A percentile compares a stretch with the other conserved stretches of the same genome.
phyloP scores from a whole-genome alignment of 352 stramenopile species.

The Pythium myriotylum region DNA sequence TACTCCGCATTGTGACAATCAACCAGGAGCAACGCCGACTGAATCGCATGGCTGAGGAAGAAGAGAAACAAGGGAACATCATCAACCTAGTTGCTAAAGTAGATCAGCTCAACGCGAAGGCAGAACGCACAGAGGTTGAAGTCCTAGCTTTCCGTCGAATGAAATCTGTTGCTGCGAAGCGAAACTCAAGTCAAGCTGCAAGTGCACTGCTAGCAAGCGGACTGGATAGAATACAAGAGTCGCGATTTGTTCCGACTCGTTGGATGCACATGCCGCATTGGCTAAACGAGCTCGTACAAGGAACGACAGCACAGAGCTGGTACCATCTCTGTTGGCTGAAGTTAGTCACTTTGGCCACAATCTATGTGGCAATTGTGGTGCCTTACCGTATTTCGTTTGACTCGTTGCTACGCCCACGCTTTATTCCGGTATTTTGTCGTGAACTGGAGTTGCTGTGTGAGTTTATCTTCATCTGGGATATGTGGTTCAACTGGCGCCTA shows the following conservation, averaged over 20 bases:
- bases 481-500: slow-evolving; percentile 60
- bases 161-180: slow-evolving; percentile 20
- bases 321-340: slow-evolving; percentile 59
- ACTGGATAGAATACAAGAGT: slow-evolving; percentile 8
- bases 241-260: background rate
- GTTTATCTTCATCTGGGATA: slow-evolving; percentile 54
- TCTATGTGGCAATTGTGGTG: slow-evolving; percentile 51
- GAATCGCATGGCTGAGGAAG: slow-evolving; percentile 42
- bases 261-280: background rate
- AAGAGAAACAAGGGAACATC: slow-evolving; percentile 42
- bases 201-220: background rate
- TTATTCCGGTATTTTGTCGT: slow-evolving; percentile 29
- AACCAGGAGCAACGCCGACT: slow-evolving; percentile 57
- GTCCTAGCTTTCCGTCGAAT: slow-evolving; percentile 38
- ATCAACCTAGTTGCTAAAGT: slow-evolving; percentile 32
- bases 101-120: slow-evolving; percentile 36
- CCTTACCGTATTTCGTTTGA: slow-evolving; percentile 65
- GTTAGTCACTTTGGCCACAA: slow-evolving; percentile 33
- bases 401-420: slow-evolving; percentile 28
- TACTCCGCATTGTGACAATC: slow-evolving; percentile 61
- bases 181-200: slow-evolving; percentile 19
- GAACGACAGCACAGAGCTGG: slow-evolving; percentile 44
- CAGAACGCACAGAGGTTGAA: slow-evolving; percentile 44
- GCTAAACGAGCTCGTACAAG: slow-evolving; percentile 23
- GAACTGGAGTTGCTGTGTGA: slow-evolving; percentile 53